These are phyloP conservation scores for Saturnispora hagleri DNA, from an alignment of 805 yeast species.

Conservation along the genomic window DNA sequence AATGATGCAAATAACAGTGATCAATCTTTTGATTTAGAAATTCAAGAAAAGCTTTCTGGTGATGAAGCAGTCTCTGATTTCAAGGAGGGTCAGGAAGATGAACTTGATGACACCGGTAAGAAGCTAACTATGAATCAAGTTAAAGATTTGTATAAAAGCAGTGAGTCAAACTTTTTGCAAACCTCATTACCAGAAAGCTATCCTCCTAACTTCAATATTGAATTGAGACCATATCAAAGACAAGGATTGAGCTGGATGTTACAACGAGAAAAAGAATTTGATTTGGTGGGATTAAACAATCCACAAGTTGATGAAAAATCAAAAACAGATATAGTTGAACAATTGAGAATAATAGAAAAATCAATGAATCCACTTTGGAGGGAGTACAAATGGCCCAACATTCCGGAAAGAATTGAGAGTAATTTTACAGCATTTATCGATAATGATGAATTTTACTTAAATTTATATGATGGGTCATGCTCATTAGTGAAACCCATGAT, in stretches of 20 bases:
- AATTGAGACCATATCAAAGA: conserved; percentile 67
- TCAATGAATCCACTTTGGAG: conserved; percentile 82
- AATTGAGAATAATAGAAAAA: conserved; percentile 30
- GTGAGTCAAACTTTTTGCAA: conserved; percentile 38
- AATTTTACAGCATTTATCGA: neutral
- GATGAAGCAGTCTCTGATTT: neutral
- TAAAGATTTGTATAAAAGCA: conserved; percentile 62
- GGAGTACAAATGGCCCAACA: conserved; percentile 62
- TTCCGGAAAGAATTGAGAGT: conserved; percentile 9
- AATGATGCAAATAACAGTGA: neutral
- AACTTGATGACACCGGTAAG: conserved; percentile 8
- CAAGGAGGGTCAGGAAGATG: neutral
- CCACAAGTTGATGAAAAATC: conserved; percentile 16
- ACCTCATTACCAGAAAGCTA: conserved; percentile 56
- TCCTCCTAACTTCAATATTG: conserved; percentile 45
- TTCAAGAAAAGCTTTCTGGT: conserved; percentile 7
- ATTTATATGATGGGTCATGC: conserved; percentile 72
- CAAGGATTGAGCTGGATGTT: conserved; percentile 88
- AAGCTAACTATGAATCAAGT: conserved; percentile 58
- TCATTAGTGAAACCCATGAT: conserved; percentile 59
- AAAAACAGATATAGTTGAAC: conserved; percentile 17
- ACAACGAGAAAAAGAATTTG: conserved; percentile 60
- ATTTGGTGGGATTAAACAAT: conserved; percentile 30
- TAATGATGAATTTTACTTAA: conserved; percentile 50
- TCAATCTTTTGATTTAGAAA: conserved; percentile 13